Percentiles rank a stretch among this genome's conserved stretches.
Evolutionary conservation across 768 basidiomycete genomes (phyloP).

Genomic region (Termitomyces bulborhizus): DNA sequence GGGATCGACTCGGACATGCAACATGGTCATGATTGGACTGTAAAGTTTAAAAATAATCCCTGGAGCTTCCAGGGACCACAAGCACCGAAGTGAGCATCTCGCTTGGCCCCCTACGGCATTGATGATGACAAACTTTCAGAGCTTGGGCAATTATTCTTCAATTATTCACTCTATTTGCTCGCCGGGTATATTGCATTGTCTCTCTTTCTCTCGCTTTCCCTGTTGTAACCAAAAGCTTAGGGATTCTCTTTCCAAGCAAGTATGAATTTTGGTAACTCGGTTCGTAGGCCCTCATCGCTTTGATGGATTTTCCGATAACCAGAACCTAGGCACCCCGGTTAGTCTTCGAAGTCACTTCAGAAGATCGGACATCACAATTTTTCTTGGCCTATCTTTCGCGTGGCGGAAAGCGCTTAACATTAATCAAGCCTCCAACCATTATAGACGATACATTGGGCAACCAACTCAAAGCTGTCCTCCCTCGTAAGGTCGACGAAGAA

Average conservation of each 20-base stretch:
- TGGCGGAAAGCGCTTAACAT: constrained; percentile 48
- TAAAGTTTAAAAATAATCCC: constrained; percentile 61
- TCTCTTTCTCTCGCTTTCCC: constrained; percentile 4
- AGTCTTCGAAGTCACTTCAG: constrained; percentile 52
- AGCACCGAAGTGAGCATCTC: constrained; percentile 38
- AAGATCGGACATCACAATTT: constrained; percentile 47
- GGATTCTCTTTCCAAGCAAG: constrained; percentile 67
- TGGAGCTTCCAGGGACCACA: constrained; percentile 60
- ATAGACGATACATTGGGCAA: constrained; percentile 35
- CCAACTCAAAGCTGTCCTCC: constrained; percentile 30
- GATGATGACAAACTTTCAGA: constrained; percentile 24
- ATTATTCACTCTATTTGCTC: constrained; percentile 55
- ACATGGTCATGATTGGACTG: constrained; percentile 44
- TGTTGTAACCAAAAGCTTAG: constrained; percentile 27
- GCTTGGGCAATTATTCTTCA: constrained; percentile 55
- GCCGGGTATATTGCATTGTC: constrained; percentile 36
- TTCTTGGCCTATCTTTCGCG: constrained; percentile 63
- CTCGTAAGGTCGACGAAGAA: constrained; percentile 31
- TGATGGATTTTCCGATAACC: background rate
- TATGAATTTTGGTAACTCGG: constrained; percentile 50
- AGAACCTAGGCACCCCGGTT: constrained; percentile 45
- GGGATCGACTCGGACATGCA: constrained; percentile 46
- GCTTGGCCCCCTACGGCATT: background rate
- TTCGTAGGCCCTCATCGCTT: constrained; percentile 21
- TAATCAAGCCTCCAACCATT: constrained; percentile 38